Evolutionary conservation across 2,329 filamentous ascomycete genomes (phyloP), one percentile per base, ranked within the genome.

Genomic region (Delphinella strobiligena): DNA sequence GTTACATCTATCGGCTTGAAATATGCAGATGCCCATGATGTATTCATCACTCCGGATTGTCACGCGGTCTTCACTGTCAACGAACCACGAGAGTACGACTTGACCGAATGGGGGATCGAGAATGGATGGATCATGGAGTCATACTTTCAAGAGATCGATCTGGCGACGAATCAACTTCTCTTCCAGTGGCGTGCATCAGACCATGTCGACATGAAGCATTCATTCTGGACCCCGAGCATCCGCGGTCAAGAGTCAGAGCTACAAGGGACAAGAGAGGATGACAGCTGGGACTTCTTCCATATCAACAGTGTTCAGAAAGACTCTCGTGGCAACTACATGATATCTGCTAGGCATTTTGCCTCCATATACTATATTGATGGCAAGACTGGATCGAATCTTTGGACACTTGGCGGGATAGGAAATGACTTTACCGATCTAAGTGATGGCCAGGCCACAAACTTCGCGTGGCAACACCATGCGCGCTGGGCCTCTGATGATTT

Each of bases 241-340:
- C 22, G 22, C 11, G 16, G n/a, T 19, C n/a, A 4, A 8, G 22
- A 15, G 4, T 10, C 5, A 2, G 31, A 9, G 7, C 19, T 62
- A 15, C 67, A 40, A 14, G 38, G 54, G 61, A n/a, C 61, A 61
- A 17, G 66, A 62, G 22, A 59, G 58, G 3, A 52, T 35, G 48
- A 46, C 12, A 56, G 60, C 0, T 63, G 56, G 45, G 62, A 64
- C 49, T 64, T 53, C 45, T 66, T 62, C 49, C 71, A 74, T 52
- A 66, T 76, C 53, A 74, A 75, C 56, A 69, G 68, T 36, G 54
- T 71, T 35, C 63, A 67, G 45, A 70, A 70, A 46, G 63, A 69
- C 42, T 47, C 55, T 3, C 49, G 59, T 0, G 67, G 64, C 4
- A 62, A 69, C 51, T 70, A 68, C 43, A 54, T 71, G 19, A 61